Evolutionary conservation across 2,329 filamentous ascomycete species (phyloP).

Genomic region (Ceratocystis papillata): DNA sequence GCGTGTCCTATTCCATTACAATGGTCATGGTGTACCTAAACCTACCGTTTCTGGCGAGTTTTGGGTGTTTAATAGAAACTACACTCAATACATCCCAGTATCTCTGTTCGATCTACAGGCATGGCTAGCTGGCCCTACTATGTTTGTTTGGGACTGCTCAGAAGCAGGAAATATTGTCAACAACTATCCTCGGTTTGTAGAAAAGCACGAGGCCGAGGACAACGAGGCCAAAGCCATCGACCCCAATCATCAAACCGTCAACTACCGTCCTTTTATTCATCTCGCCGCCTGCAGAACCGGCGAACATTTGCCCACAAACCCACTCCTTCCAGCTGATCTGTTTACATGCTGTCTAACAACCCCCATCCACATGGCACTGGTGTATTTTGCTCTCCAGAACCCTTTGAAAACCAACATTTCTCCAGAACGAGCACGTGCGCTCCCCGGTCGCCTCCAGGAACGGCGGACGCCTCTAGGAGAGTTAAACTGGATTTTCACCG

Average conservation of each 20-base stretch:
- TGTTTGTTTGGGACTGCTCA: constrained; percentile 97
- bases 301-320: constrained; percentile 91
- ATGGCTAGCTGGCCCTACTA: constrained; percentile 88
- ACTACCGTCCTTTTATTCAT: constrained; percentile 63
- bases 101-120: constrained; percentile 89
- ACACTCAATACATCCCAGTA: constrained; percentile 96
- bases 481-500: constrained; percentile 98
- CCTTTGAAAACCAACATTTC: constrained; percentile 58
- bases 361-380: constrained; percentile 91
- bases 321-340: constrained; percentile 80
- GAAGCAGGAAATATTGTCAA: constrained; percentile 90
- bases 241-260: constrained; percentile 70
- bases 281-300: constrained; percentile 82
- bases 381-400: constrained; percentile 93
- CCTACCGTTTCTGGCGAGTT: constrained; percentile 93
- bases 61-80: constrained; percentile 98
- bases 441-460: constrained; percentile 86
- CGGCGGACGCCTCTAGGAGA: constrained; percentile 87
- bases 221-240: constrained; percentile 64
- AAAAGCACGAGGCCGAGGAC: constrained; percentile 89
- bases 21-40: constrained; percentile 92
- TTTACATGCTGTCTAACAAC: constrained; percentile 95
- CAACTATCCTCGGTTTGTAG: constrained; percentile 88
- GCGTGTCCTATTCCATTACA: constrained; percentile 94
- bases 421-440: constrained; percentile 73